These are phyloP conservation scores for Acrocalymma vagum DNA, from an alignment of 2,329 filamentous ascomycete species.

Conservation along the genomic window DNA sequence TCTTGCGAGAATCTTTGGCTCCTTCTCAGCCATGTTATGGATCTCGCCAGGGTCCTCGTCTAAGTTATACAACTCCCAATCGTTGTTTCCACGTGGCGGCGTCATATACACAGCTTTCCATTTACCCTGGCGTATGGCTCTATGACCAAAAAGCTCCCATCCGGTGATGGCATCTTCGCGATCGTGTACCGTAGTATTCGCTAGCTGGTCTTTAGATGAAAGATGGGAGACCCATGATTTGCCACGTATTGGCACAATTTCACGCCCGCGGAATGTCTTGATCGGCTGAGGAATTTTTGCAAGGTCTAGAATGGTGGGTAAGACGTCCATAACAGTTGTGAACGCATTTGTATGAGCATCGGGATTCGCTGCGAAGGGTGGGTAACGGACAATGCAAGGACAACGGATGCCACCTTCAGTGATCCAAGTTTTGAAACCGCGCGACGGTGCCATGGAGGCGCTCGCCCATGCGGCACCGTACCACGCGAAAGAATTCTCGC, in stretches of 20 bases:
- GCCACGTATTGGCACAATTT: conserved; percentile 17
- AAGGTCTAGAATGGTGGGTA: conserved; percentile 47
- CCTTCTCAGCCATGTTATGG: conserved; percentile 9
- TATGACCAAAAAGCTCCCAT: conserved; percentile 18
- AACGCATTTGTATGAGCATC: conserved; percentile 35
- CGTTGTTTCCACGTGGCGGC: conserved; percentile 12
- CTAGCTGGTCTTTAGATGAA: background rate
- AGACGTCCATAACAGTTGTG: conserved; percentile 48
- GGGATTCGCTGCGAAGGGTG: background rate
- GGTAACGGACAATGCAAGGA: conserved; percentile 45
- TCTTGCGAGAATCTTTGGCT: conserved; percentile 10
- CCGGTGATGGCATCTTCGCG: conserved; percentile 10
- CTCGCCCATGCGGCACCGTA: conserved; percentile 46
- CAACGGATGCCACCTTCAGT: conserved; percentile 44
- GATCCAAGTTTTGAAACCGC: conserved; percentile 30
- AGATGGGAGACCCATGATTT: conserved; percentile 9
- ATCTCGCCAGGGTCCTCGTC: conserved; percentile 15
- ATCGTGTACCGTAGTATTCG: conserved; percentile 9
- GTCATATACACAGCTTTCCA: conserved; percentile 20
- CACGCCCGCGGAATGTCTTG: conserved; percentile 31
- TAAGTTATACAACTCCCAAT: conserved; percentile 20
- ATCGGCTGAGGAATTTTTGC: conserved; percentile 42
- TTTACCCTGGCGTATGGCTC: conserved; percentile 13
- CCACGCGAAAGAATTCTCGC: conserved; percentile 44
- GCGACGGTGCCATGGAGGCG: conserved; percentile 24